A percentile compares a stretch with the other conserved stretches of the same genome.
Conservation (phyloP, 441 rosid species). For the Populus hybrid region DNA sequence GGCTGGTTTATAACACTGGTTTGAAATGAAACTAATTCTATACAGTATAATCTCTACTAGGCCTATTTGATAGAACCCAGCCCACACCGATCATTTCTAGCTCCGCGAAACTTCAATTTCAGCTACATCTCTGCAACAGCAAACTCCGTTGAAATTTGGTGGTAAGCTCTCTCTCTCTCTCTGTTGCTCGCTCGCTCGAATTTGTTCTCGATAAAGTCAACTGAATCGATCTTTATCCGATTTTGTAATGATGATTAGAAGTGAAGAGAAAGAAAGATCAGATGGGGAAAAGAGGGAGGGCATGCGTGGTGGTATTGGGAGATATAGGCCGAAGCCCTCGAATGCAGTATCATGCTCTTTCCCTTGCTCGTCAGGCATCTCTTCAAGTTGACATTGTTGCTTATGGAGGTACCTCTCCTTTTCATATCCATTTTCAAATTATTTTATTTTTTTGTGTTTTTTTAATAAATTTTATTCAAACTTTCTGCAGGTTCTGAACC, state of each 20-base stretch:
- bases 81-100: background rate
- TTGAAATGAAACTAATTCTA: background rate
- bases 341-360: constrained; percentile 95
- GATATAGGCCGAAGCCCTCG: constrained; percentile 99
- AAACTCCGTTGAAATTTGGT: background rate
- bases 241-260: background rate
- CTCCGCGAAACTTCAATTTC: background rate
- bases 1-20: background rate
- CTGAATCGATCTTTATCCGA: background rate
- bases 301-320: constrained; percentile 89
- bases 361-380: constrained; percentile 77
- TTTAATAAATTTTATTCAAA: background rate
- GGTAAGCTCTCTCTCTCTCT: background rate
- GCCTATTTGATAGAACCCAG: background rate
- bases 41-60: background rate
- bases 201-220: background rate
- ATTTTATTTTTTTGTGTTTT: background rate
- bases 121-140: background rate
- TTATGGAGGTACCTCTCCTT: constrained; percentile 65
- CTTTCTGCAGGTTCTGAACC: constrained; percentile 71
- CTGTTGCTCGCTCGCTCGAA: background rate
- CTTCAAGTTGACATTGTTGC: constrained; percentile 84
- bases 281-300: constrained; percentile 69
- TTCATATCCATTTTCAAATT: too few relatives aligned
- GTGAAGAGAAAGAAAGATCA: background rate